These are phyloP conservation scores for Wilhelminamyces savonicus DNA, from an alignment of 805 yeast species.

Conservation along the genomic window DNA sequence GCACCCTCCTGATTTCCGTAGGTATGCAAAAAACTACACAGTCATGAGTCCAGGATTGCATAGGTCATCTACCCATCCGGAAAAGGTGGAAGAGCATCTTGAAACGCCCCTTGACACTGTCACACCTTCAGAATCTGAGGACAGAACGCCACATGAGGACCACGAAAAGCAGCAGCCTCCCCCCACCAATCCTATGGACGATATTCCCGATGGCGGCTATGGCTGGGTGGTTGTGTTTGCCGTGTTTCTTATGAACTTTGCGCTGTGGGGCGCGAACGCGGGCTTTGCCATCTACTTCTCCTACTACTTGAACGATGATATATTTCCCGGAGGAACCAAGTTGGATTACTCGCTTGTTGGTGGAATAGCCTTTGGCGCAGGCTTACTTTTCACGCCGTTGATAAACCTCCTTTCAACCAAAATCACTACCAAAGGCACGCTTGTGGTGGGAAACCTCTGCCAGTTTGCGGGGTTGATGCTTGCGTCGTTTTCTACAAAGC, in stretches of 20 bases:
- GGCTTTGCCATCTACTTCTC: slow-evolving; percentile 62
- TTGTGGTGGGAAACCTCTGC: slow-evolving; percentile 40
- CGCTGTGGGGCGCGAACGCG: slow-evolving; percentile 70
- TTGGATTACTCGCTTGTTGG: slow-evolving; percentile 63
- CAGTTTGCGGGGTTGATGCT: slow-evolving; percentile 52
- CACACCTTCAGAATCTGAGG: too few relatives aligned
- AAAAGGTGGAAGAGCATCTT: too few relatives aligned
- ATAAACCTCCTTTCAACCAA: slow-evolving; percentile 40
- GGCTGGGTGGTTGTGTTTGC: slow-evolving; percentile 61
- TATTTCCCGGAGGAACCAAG: slow-evolving; percentile 49
- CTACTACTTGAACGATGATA: slow-evolving; percentile 43
- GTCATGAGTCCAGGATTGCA: too few relatives aligned
- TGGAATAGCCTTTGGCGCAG: slow-evolving; percentile 57
- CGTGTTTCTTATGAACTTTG: slow-evolving; percentile 44
- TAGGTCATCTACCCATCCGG: too few relatives aligned
- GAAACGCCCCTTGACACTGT: too few relatives aligned
- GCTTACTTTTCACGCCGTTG: slow-evolving; percentile 46
- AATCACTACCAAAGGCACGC: slow-evolving; percentile 34
- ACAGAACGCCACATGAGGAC: too few relatives aligned
- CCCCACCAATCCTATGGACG: too few relatives aligned
- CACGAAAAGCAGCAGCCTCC: too few relatives aligned
- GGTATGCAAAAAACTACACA: too few relatives aligned
- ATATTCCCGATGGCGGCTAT: slow-evolving; percentile 50
- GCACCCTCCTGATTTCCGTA: too few relatives aligned
- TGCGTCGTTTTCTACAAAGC: slow-evolving; percentile 51